Base-by-base conservation (phyloP, 2,329 filamentous ascomycete genomes). In the Neonectria magnoliae region DNA sequence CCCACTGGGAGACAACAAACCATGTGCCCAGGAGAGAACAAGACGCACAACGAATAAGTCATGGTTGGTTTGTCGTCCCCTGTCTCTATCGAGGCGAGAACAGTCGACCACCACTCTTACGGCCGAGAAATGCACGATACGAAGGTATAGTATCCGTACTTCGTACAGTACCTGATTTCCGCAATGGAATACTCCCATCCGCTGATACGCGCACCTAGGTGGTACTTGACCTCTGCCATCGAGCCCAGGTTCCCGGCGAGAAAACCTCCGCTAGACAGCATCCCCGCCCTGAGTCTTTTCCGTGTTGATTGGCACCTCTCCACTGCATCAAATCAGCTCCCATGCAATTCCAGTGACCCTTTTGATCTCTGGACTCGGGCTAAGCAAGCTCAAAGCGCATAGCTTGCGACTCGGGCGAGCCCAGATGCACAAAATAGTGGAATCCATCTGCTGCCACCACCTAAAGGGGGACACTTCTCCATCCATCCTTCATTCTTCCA, bases 251-350 rank as follows among this genome's bases (percentile, higher is more conserved):
- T 42, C 52, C 18, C 27, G 44, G 22, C 13, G 38, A 41, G 13
- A 55, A 44, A 44, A 51, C n/a, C n/a, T 27, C 29, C 20, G 22
- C 36, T 42, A 20, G 42, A 51, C 33, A n/a, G 42, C 41, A 64
- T 66, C 64, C 61, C 66, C 59, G 68, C 61, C 54, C 58, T 64
- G 62, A 50, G 61, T 48, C 68, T 69, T 62, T 60, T 9, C 8
- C 14, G n/a, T 13, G 67, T 55, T 65, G 69, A 73, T 65, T 65
- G 61, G 64, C 57, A 73, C 64, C 67, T 68, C 58, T 56, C 60
- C 60, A 61, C 60, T 59, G 44, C 59, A 60, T 65, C 66, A 61
- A 72, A 72, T 67, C 68, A 65, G 71, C 60, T 45, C 48, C 66
- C 48, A 54, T 57, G 31, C 60, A 61, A 65, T 68, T 64, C 50